Base-by-base conservation (phyloP, 768 basidiomycete genomes). In the Auriculariales sp. region DNA sequence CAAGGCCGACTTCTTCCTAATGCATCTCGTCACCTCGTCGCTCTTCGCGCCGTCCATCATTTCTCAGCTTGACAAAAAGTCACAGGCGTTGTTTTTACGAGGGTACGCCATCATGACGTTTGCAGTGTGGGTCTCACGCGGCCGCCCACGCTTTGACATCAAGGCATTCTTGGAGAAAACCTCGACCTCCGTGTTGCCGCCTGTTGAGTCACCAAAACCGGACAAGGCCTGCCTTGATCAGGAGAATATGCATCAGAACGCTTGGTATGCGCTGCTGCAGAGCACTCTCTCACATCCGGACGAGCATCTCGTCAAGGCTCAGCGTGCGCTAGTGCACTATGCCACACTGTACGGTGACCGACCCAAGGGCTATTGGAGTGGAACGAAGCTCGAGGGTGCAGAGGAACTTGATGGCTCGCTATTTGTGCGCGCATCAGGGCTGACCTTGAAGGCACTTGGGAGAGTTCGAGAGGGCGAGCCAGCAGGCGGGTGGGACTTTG, bases 1-100 rank as follows among this genome's bases (percentile, higher is more conserved):
- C 59, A 67, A 70, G 24, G 73, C 71, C 1, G 76, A 83, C 49
- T 83, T 84, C 61, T 72, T 75, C 66, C 48, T 68, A 80, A 83
- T 52, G 54, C 79, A 68, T 10, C 47, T 47, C 28, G 71, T 83
- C 32, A 87, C 83, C 0, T 81, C 81, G 3, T 68, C 75, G 3
- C 57, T 81, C 19, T 81, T 83, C 66, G 57, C 82, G 25, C 68
- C 76, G 0, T 72, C 79, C 1, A 50, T 78, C 35, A 55, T 71
- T 29, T 67, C 67, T 0, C 55, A 55, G 29, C 61, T 76, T 46
- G 54, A 58, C 54, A 47, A 55, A 48, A 34, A 59, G 1, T 76
- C 74, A 0, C 71, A 75, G 50, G 66, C 64, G 3, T 61, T 73
- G 14, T 65, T 85, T 12, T 68, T 87, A n/a, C 74, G 72, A 6